These are phyloP conservation scores for Exophiala viscosa DNA, from an alignment of 2,329 filamentous ascomycete species.

Conservation along the genomic window DNA sequence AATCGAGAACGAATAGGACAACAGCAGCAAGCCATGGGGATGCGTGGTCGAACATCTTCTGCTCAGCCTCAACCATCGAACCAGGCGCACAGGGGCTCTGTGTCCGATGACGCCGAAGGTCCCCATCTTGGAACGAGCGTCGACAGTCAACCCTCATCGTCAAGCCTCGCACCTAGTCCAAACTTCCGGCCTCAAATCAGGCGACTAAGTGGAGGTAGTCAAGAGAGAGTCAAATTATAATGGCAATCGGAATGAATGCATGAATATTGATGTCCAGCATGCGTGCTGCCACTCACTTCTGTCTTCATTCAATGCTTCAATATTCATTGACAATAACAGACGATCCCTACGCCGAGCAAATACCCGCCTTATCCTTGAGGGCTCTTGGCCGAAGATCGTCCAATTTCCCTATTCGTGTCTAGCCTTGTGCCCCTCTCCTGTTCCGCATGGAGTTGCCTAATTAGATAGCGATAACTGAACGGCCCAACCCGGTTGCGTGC, in stretches of 20 bases:
- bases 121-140: conserved; percentile 9
- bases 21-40: conserved; percentile 22
- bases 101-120: conserved; percentile 15
- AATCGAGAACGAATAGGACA: conserved; percentile 46
- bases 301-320: no score
- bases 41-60: conserved; percentile 21
- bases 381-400: background rate
- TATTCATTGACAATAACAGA: background rate
- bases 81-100: conserved; percentile 12
- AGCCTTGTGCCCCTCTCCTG: background rate
- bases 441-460: background rate
- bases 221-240: conserved; percentile 24
- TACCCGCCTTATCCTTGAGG: background rate
- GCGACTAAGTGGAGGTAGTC: conserved; percentile 19
- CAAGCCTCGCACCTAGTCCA: conserved; percentile 14
- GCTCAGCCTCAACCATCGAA: conserved; percentile 15
- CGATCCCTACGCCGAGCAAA: background rate
- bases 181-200: conserved; percentile 21
- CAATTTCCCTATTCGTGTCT: background rate
- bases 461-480: background rate
- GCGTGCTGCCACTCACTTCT: no score
- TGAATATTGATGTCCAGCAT: no score
- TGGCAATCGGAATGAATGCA: background rate
- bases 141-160: conserved; percentile 12
- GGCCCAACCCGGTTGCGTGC: background rate